These are phyloP conservation scores for Elsinoe perseae DNA, from an alignment of 2,329 filamentous ascomycete genomes.

Conservation along the genomic window DNA sequence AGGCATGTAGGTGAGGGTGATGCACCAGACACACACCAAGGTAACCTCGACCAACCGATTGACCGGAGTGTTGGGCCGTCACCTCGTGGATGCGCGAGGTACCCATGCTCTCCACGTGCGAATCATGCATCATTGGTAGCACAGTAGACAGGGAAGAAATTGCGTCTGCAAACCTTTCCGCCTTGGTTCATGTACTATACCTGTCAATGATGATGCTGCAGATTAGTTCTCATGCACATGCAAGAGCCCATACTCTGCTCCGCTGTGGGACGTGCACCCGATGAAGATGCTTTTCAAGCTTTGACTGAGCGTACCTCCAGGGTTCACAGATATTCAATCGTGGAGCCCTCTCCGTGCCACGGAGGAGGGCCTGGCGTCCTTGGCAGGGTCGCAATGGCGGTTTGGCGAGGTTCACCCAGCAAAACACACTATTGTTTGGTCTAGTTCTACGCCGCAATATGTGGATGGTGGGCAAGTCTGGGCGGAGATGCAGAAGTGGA, in stretches of 20 bases:
- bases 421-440: slow-evolving; percentile 1
- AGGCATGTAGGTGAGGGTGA: no score
- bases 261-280: neutral
- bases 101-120: slow-evolving; percentile 2
- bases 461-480: neutral
- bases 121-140: neutral
- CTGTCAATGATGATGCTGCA: neutral
- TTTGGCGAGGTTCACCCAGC: neutral
- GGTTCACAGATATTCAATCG: neutral
- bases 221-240: neutral
- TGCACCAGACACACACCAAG: neutral
- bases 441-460: neutral
- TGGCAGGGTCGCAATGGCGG: neutral
- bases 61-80: neutral
- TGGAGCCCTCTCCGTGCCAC: slow-evolving; percentile 1
- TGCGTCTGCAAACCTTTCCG: neutral
- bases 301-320: neutral
- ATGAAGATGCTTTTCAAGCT: neutral
- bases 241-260: neutral
- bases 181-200: neutral
- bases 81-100: neutral
- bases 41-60: neutral
- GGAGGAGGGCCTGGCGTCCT: neutral
- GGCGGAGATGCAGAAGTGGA: neutral
- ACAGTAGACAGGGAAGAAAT: neutral